Conservation (phyloP, 2,329 filamentous ascomycete species). For the Lasiodiplodia citricola region DNA sequence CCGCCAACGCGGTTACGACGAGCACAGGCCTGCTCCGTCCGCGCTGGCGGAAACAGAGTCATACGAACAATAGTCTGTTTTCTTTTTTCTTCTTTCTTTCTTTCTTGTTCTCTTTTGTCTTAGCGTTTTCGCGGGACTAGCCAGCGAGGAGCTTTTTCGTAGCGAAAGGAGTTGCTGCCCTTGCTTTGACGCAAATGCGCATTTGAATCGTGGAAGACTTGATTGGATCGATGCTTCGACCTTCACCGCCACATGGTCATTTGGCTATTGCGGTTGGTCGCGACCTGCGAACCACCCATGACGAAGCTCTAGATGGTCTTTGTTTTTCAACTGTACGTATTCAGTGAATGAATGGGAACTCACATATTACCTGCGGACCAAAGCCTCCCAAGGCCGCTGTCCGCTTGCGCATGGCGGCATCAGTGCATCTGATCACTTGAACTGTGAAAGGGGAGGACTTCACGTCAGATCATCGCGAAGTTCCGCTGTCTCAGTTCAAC, state of each 20-base stretch:
- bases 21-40: constrained; percentile 12
- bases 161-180: not conserved
- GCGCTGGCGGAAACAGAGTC: not conserved
- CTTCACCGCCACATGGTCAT: not conserved
- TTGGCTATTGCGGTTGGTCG: not conserved
- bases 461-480: too few species aligned
- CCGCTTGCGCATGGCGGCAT: too few species aligned
- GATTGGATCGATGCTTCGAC: not conserved
- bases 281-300: not conserved
- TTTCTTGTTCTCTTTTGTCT: not conserved
- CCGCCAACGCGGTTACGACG: not conserved
- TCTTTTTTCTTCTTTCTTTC: not conserved
- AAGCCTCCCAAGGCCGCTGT: too few species aligned
- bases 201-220: not conserved
- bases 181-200: not conserved
- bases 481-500: not conserved
- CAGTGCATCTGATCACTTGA: too few species aligned
- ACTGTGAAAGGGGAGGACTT: too few species aligned
- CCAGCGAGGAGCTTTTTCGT: not conserved
- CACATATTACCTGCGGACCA: too few species aligned
- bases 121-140: not conserved
- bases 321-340: too few species aligned
- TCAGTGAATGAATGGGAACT: too few species aligned
- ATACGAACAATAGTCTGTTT: not conserved
- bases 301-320: too few species aligned